Evolutionary conservation across 1,284 basidiomycete genomes (phyloP).

Genomic region (Boletellus deceptivus): DNA sequence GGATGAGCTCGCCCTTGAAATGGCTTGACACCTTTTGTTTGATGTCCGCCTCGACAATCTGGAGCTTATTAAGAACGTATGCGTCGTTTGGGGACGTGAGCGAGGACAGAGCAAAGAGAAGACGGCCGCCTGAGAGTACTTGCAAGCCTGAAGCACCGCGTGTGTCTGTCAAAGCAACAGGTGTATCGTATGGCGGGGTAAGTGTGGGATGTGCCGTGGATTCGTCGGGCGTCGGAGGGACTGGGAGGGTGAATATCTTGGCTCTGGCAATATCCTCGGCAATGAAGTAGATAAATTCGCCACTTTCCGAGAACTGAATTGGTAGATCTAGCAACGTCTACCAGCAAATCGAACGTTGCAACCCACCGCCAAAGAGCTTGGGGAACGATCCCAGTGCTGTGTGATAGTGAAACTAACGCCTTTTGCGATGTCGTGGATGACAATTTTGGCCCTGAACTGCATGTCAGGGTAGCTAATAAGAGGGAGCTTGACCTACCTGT

Average conservation of each 20-base stretch:
- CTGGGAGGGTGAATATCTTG: conserved; percentile 69
- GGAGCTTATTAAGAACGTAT: conserved; percentile 55
- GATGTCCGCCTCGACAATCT: conserved; percentile 40
- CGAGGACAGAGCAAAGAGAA: conserved; percentile 69
- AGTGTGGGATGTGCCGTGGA: conserved; percentile 52
- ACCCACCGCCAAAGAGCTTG: conserved; percentile 38
- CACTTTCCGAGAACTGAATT: conserved; percentile 69
- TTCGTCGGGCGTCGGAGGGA: conserved; percentile 58
- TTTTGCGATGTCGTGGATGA: conserved; percentile 72
- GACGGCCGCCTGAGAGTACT: conserved; percentile 52
- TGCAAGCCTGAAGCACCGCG: conserved; percentile 62
- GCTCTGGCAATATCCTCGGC: conserved; percentile 73
- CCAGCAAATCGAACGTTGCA: neutral
- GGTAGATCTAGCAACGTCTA: neutral
- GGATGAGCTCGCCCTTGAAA: conserved; percentile 40
- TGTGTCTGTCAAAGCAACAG: conserved; percentile 55
- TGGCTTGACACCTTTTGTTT: conserved; percentile 26
- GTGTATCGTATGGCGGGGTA: conserved; percentile 46
- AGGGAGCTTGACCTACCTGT: conserved; percentile 46
- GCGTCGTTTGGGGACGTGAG: conserved; percentile 74
- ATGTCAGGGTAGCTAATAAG: neutral
- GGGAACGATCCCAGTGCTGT: conserved; percentile 81
- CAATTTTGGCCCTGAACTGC: conserved; percentile 59
- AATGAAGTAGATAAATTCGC: conserved; percentile 67
- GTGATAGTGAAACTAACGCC: conserved; percentile 70